These are phyloP conservation scores for Dothideomycetes sp. DNA, from an alignment of 2,329 filamentous ascomycete genomes.

Conservation along the genomic window DNA sequence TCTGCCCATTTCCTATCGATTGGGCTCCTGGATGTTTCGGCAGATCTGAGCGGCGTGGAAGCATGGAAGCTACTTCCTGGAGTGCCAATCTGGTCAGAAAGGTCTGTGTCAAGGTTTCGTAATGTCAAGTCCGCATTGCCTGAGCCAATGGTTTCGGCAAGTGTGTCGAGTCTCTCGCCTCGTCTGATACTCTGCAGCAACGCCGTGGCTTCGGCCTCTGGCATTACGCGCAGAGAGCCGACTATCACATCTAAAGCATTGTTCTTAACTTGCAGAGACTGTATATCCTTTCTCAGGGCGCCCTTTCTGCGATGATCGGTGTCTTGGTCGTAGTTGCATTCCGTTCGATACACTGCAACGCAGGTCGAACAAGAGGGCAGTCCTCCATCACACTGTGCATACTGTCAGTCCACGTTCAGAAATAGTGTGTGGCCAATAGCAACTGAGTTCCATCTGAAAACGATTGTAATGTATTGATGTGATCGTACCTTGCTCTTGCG, in stretches of 20 bases:
- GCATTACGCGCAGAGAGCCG: slow-evolving; percentile 30
- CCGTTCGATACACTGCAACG: slow-evolving; percentile 38
- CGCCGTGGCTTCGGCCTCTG: slow-evolving; percentile 32
- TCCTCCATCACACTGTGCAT: slow-evolving; percentile 36
- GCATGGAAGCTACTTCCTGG: slow-evolving; percentile 1
- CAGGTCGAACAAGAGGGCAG: slow-evolving; percentile 40
- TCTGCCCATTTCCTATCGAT: slow-evolving; percentile 2
- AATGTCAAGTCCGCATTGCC: slow-evolving; percentile 6
- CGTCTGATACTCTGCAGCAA: slow-evolving; percentile 32
- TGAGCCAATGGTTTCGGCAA: slow-evolving; percentile 6
- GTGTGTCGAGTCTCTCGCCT: slow-evolving; percentile 11
- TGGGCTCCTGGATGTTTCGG: slow-evolving; percentile 3
- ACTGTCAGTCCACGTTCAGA: slow-evolving; percentile 1
- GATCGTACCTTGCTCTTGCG: slow-evolving; percentile 36
- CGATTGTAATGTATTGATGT: background rate
- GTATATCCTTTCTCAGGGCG: slow-evolving; percentile 28
- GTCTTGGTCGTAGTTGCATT: slow-evolving; percentile 39
- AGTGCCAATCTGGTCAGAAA: slow-evolving; percentile 1
- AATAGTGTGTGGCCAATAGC: background rate
- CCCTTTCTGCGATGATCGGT: slow-evolving; percentile 35
- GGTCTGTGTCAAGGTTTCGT: slow-evolving; percentile 7
- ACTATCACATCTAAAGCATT: slow-evolving; percentile 30
- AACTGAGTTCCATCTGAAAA: background rate
- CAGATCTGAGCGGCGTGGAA: slow-evolving; percentile 1
- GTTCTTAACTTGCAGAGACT: slow-evolving; percentile 24